A percentile compares a stretch with the other conserved stretches of the same genome.
phyloP scores from a whole-genome alignment of 352 stramenopile species.

The Pythium aquatile region DNA sequence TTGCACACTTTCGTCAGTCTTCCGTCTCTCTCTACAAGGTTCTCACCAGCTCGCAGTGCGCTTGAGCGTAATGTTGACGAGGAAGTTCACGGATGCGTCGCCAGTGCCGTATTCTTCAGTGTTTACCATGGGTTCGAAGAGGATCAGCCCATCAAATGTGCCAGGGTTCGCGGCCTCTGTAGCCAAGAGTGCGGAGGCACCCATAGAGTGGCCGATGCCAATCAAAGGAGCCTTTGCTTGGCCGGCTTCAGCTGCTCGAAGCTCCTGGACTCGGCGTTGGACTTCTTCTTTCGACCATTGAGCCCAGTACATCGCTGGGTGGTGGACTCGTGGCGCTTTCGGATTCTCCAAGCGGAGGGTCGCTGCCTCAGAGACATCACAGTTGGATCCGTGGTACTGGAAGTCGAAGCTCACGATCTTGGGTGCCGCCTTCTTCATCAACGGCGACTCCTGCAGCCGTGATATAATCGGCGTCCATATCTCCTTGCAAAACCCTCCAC shows the following conservation, averaged over 20 bases:
- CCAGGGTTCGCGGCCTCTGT: conserved; percentile 30
- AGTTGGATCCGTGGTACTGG: conserved; percentile 48
- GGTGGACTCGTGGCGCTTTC: too few relatives aligned
- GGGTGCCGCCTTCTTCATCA: conserved; percentile 14
- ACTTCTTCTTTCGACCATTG: conserved; percentile 25
- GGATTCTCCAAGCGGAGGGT: conserved; percentile 18
- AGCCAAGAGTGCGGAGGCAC: conserved; percentile 33
- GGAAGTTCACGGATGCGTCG: conserved; percentile 1
- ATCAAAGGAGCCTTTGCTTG: conserved; percentile 32
- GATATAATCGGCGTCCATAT: conserved; percentile 43
- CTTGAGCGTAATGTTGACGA: conserved; percentile 18
- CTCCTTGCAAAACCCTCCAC: conserved; percentile 47
- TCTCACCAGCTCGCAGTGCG: conserved; percentile 8
- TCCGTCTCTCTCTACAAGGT: too few relatives aligned
- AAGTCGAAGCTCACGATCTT: conserved; percentile 43
- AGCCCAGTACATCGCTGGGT: too few relatives aligned
- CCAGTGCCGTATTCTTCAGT: background rate
- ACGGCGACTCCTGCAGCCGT: conserved; percentile 32
- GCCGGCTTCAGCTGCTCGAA: conserved; percentile 18
- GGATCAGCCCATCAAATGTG: conserved; percentile 41
- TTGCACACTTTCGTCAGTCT: background rate
- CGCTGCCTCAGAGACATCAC: conserved; percentile 36
- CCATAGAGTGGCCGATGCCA: conserved; percentile 54
- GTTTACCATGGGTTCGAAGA: conserved; percentile 51
- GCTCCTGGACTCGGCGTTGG: conserved; percentile 2